phyloP scores from a whole-genome alignment of 2,329 filamentous ascomycete genomes.

The Aspergillus oerlinghausenensis region DNA sequence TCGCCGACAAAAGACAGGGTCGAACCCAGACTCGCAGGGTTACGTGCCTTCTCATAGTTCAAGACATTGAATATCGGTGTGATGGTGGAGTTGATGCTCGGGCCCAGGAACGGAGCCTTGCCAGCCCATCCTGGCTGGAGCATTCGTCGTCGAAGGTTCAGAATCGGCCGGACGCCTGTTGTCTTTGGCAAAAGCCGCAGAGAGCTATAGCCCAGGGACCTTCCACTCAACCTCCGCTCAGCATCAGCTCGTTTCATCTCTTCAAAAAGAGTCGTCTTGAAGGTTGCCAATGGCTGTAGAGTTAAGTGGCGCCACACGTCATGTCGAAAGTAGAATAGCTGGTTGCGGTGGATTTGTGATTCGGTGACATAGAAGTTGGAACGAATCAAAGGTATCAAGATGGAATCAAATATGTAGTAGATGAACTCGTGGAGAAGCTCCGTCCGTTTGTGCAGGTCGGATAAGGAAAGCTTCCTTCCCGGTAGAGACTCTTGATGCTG shows the following conservation, averaged over 20 bases:
- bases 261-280: slow-evolving; percentile 74
- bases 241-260: slow-evolving; percentile 61
- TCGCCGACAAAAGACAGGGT: slow-evolving; percentile 78
- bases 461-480: slow-evolving; percentile 56
- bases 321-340: slow-evolving; percentile 89
- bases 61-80: slow-evolving; percentile 71
- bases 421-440: slow-evolving; percentile 81
- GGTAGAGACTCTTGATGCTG: slow-evolving; percentile 23
- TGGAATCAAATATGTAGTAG: slow-evolving; percentile 89
- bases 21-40: slow-evolving; percentile 65
- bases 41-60: slow-evolving; percentile 64
- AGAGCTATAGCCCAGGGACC: slow-evolving; percentile 69
- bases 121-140: slow-evolving; percentile 47
- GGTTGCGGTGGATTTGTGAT: slow-evolving; percentile 72
- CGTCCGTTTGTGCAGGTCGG: slow-evolving; percentile 68
- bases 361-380: slow-evolving; percentile 94
- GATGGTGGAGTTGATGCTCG: slow-evolving; percentile 66
- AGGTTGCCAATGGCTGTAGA: slow-evolving; percentile 62
- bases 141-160: slow-evolving; percentile 70
- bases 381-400: slow-evolving; percentile 80
- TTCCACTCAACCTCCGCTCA: slow-evolving; percentile 53
- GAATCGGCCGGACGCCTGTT: slow-evolving; percentile 72
- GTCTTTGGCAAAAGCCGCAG: slow-evolving; percentile 80
- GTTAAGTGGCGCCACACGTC: slow-evolving; percentile 80
- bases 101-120: slow-evolving; percentile 48